Evolutionary conservation across 345 rosid species (phyloP), one percentile per base, ranked within the genome.

Genomic region (Eucalyptus cladocalyx): DNA sequence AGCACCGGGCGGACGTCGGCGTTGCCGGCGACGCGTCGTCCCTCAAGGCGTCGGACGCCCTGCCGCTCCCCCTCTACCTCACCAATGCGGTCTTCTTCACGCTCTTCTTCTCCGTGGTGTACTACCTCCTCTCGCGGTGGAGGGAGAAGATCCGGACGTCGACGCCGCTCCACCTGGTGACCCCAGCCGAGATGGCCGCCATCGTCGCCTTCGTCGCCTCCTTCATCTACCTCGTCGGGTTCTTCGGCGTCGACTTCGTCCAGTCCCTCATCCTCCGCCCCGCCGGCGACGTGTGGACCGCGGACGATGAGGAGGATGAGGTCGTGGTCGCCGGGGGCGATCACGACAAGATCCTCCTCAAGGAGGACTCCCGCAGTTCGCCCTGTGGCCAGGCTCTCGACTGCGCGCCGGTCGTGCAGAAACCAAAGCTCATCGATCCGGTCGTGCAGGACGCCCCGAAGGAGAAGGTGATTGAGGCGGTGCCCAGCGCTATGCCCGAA

Each of bases 141-240:
- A 92, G 97, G 16, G 96, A 95, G 88, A 95, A 95, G 97, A 95
- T 95, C 91, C 94, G 97, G 28, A 93, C 89, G 48, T 92, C 94
- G 17, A 93, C 95, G 6, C 97, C 97, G 28, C 96, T 95, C 86
- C 96, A 95, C 49, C 89, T 92, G 86, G 91, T 95, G 32, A 90
- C 92, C 11, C 88, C 94, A 45, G 88, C 97, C 47, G 97, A 95
- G 90, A 95, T 95, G 85, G 90, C 88, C 16, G 96, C 97, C 80
- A 87, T 95, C 80, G 49, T 95, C 47, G 94, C 95, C 42, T 90
- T 95, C 88, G 80, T 93, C 40, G 95, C 94, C 28, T 95, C 96
- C 14, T 93, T 94, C 87, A 91, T 95, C 26, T 95, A 95, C 90
- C 94, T 95, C 9, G 87, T 95, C 62, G 95, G 95, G 28, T 95